Conservation (phyloP, 1,284 basidiomycete genomes). For the Ustilago sp. region DNA sequence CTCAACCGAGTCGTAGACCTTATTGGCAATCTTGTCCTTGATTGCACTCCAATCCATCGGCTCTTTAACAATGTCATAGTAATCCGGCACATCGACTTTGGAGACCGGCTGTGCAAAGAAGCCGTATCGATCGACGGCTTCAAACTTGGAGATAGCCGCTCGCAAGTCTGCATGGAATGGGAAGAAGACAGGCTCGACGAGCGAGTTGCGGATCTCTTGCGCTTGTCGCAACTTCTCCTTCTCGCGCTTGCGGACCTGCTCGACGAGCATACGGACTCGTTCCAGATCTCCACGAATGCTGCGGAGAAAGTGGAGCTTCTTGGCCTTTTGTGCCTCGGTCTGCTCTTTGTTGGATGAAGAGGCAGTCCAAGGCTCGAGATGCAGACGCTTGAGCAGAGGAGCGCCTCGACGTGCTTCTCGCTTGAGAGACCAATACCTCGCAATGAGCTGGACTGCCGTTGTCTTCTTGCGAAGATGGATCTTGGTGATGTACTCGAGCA, state of each 20-base stretch:
- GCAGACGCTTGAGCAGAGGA: constrained; percentile 89
- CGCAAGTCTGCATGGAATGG: constrained; percentile 41
- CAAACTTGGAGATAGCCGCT: constrained; percentile 29
- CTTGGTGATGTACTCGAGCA: constrained; percentile 81
- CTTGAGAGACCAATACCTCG: constrained; percentile 96
- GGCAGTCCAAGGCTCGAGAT: constrained; percentile 97
- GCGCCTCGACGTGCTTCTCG: constrained; percentile 91
- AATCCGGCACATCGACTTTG: constrained; percentile 85
- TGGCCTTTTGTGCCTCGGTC: constrained; percentile 74
- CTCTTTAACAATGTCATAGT: constrained; percentile 84
- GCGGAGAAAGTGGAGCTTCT: constrained; percentile 77
- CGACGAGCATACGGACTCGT: constrained; percentile 78
- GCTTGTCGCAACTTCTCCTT: constrained; percentile 82
- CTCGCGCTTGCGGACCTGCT: constrained; percentile 84
- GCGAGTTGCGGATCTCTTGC: constrained; percentile 80
- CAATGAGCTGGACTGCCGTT: constrained; percentile 82
- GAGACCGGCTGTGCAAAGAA: constrained; percentile 71
- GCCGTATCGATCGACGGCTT: constrained; percentile 49
- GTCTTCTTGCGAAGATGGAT: constrained; percentile 81
- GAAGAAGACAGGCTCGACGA: constrained; percentile 67
- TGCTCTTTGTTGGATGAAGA: constrained; percentile 77
- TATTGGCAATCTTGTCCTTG: constrained; percentile 74
- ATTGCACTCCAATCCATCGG: constrained; percentile 93
- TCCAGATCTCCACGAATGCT: constrained; percentile 83
- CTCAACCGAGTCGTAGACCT: constrained; percentile 81